Base-by-base conservation (phyloP, 352 stramenopile species). In the Hyaloperonospora arabidopsidis region DNA sequence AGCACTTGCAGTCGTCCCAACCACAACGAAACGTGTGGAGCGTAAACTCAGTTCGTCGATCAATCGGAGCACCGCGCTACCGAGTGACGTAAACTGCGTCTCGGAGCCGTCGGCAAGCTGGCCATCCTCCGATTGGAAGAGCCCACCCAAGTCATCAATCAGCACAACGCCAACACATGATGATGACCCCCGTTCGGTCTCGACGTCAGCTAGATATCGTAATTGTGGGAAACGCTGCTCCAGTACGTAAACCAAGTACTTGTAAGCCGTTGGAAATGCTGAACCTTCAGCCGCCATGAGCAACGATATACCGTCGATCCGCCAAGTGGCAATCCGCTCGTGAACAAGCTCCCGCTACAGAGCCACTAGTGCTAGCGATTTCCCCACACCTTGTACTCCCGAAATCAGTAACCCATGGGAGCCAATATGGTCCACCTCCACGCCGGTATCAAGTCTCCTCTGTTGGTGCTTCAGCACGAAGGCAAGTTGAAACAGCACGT, bases 121-220 rank as follows among this genome's bases (percentile, higher is more conserved):
- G 2, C 75, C 76, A 39, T 74, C 71, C 0, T 61, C 34, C 0
- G 68, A 59, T 48, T 75, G 65, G 54, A 92, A 89, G 40, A 89
- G 69, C 35, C 69, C 70, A 40, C 87, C 72, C 29, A 87, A 52
- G 28, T 92, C 76, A 61, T 92, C 82, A 51, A 92, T 68, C 29
- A 89, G 36, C 18, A 89, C 48, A 13, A 86, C 76, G 11, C 77
- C 74, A 0, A 36, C 36, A 44, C 45, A 65, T 18, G 21, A 54
- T 39, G 53, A 46, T 18, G 48, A 36, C 10, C 17, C n/a, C 14
- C 57, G 14, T 15, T 32, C 32, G 12, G 14, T 40, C 10, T 59
- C 22, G 19, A 17, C 19, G 13, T 32, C 35, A 50, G 4, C 41
- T n/a, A 65, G n/a, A 5, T 21, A 22, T 17, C 32, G 52, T 22